Base-by-base conservation (phyloP, 2,329 filamentous ascomycete species). In the Colletotrichum somersetense region DNA sequence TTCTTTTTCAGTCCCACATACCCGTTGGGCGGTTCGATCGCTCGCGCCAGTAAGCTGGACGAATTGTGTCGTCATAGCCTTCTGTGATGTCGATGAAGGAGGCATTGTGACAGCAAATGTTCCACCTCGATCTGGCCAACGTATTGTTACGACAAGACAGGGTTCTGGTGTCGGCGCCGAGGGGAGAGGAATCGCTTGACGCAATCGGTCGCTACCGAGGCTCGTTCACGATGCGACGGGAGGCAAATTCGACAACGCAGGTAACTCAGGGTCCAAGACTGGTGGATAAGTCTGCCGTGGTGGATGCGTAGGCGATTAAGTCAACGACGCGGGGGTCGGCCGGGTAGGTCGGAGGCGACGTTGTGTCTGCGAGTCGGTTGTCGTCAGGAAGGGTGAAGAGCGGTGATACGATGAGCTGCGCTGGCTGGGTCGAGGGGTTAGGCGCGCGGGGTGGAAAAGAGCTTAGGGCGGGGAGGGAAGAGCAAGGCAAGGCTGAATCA, bases 21-120 rank as follows among this genome's bases (percentile, higher is more conserved):
- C 86, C 79, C 82, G 81, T 69, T 80, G 78, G 46, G 86, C 85
- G 44, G 79, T 80, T 72, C 83, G 82, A 64, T 86, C 85, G 20
- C 79, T 78, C 20, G 82, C 80, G 44, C 85, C 84, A 14, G 86
- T 87, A 58, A 84, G 76, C 62, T 78, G 74, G 62, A 83, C 77
- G 74, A 88, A 87, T 77, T 86, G 80, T 62, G 77, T 74, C 72
- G 83, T 77, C 75, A 84, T 70, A 52, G 79, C 77, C 79, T 82
- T 85, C 75, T 86, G 82, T 73, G 82, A 80, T 59, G 82, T 75
- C 46, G 81, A 79, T 56, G 78, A 77, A 42, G 81, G 80, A 70
- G 83, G 79, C 83, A 84, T 83, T 64, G 63, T 77, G 50, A 61
- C 44, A n/a, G 53, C 44, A 16, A 26, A 40, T 23, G 23, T 53